Percentiles rank a stretch among this genome's conserved stretches.
These are phyloP conservation scores for Brassica balearica DNA, from an alignment of 441 rosid genomes.

Conservation along the genomic window DNA sequence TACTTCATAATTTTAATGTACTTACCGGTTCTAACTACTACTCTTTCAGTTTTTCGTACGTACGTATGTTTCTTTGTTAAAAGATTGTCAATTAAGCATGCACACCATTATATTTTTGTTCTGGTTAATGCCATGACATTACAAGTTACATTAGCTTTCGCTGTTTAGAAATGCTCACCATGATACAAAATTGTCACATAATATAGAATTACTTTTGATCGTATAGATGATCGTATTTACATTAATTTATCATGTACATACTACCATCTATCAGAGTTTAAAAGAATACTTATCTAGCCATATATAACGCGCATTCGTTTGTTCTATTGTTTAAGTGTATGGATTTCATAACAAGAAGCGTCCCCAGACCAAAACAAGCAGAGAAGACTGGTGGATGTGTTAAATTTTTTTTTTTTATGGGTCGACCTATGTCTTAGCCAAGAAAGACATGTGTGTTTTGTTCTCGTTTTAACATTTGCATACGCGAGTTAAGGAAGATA, in stretches of 20 bases:
- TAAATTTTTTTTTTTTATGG: background rate
- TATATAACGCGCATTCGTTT: too few species aligned
- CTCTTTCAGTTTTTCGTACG: background rate
- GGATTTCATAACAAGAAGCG: too few species aligned
- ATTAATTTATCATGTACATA: too few species aligned
- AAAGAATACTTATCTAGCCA: too few species aligned
- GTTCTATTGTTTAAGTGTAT: too few species aligned
- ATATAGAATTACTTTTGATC: too few species aligned
- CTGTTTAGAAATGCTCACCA: background rate
- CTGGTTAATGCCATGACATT: background rate
- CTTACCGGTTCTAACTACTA: slow-evolving; percentile 4
- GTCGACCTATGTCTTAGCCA: background rate
- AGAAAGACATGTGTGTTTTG: too few species aligned
- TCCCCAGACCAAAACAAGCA: background rate
- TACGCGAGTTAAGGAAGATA: too few species aligned
- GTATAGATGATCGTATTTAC: too few species aligned
- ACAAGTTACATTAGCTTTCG: background rate
- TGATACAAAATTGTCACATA: too few species aligned
- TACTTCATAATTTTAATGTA: background rate
- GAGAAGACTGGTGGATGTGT: background rate
- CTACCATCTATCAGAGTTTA: too few species aligned
- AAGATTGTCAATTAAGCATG: background rate
- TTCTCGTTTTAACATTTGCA: too few species aligned
- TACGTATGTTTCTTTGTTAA: background rate
- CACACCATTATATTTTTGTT: background rate